phyloP scores from a whole-genome alignment of 352 stramenopile species.

The Globisporangium viniferum region DNA sequence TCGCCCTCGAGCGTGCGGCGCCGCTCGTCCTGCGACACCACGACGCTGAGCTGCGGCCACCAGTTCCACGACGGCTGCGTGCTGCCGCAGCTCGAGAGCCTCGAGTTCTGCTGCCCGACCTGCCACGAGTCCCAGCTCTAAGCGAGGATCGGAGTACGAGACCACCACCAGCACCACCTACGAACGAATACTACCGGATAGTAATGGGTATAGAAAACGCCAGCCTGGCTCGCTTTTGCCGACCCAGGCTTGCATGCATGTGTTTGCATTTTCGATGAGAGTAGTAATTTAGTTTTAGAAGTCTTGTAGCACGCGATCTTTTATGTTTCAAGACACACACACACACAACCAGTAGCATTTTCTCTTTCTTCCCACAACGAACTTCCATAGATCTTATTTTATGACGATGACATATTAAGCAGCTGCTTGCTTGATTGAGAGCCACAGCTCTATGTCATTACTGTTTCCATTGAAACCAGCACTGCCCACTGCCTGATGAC shows the following conservation, averaged over 20 bases:
- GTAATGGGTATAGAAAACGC: not conserved
- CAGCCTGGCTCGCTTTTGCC: not conserved
- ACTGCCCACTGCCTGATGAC: too few species aligned
- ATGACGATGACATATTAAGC: not conserved
- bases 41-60: constrained; percentile 22
- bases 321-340: not conserved
- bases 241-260: not conserved
- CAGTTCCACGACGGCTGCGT: constrained; percentile 23
- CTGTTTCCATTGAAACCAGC: too few species aligned
- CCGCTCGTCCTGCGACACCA: constrained; percentile 7
- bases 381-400: not conserved
- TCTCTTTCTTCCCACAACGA: not conserved
- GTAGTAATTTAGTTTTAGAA: constrained; percentile 1
- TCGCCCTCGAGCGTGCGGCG: not conserved
- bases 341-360: not conserved
- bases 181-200: not conserved
- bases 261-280: not conserved
- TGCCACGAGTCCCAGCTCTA: not conserved
- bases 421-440: too few species aligned
- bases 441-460: too few species aligned
- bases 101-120: not conserved
- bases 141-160: not conserved
- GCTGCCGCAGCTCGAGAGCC: constrained; percentile 10
- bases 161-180: not conserved
- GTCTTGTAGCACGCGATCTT: not conserved